Evolutionary conservation across 192 early-diverging fungal species (phyloP), one percentile per base, ranked within the genome.

Genomic region (Obelidium mucronatum): DNA sequence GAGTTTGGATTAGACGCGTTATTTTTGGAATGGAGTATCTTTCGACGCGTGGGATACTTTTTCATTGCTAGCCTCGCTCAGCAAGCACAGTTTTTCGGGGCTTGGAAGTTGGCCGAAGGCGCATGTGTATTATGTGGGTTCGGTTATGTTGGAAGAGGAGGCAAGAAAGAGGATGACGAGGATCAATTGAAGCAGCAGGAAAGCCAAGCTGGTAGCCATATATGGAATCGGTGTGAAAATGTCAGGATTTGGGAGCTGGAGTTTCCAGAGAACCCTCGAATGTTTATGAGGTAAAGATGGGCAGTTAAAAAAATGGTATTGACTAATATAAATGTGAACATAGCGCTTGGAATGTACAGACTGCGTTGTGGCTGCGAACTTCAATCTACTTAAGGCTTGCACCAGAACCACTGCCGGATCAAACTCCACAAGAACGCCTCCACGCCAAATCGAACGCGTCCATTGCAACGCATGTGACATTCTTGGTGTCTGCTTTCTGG

Each of bases 91-190:
- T 84, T 81, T 42, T 84, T 76, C 67, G 74, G 67, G 0, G 93
- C 92, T 13, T 97, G 95, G 95, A 90, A 93, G 72, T 81, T 96
- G 73, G 90, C 95, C 48, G 95, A 97, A 79, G 94, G 93, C 22
- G 92, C 94, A 1, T 97, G 93, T 67, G 84, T 91, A 0, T 69
- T 96, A 37, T 85, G 89, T 44, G 95, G 96, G 26, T 87, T 97
- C 67, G 93, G 94, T 1, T 96, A 92, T 69, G 88, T 89, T 68
- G 95, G 96, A 40, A 79, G 83, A 58, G 84, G 83, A 26, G 75
- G 84, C 33, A 73, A 82, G 15, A 65, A 69, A 30, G 62, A 62
- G 1, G 90, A 88, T 17, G 68, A 73, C n/a, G n/a, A n/a, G n/a
- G n/a, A n/a, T n/a, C n/a, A n/a, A n/a, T n/a, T n/a, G n/a, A n/a